Conservation (phyloP, 345 rosid genomes). For the Heritiera littoralis region DNA sequence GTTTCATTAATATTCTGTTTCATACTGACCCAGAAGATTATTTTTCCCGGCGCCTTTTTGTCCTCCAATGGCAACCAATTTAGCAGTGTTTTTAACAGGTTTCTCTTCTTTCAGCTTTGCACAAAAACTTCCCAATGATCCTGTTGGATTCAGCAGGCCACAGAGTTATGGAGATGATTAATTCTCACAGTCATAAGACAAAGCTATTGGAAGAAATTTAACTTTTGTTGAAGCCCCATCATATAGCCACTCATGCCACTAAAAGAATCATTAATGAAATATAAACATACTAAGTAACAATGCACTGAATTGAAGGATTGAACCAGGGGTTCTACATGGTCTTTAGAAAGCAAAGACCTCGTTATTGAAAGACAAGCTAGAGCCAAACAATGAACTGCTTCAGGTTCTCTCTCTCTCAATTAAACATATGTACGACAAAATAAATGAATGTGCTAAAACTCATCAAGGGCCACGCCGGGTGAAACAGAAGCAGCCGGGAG, state of each 20-base stretch:
- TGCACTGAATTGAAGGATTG: slow-evolving; percentile 7
- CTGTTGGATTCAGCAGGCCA: neutral
- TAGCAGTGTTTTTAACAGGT: neutral
- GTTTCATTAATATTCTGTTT: neutral
- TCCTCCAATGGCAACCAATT: neutral
- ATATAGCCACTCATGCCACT: neutral
- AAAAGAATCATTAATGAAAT: slow-evolving; percentile 12
- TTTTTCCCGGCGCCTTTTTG: neutral
- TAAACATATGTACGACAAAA: neutral
- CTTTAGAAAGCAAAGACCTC: neutral
- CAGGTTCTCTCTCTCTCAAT: neutral
- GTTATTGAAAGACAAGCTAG: neutral
- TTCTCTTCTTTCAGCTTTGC: neutral
- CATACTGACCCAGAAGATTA: neutral
- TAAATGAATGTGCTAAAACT: neutral
- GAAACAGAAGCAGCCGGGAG: slow-evolving; percentile 64
- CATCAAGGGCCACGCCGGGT: slow-evolving; percentile 67
- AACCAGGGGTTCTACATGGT: neutral
- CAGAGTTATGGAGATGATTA: neutral
- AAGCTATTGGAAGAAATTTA: neutral
- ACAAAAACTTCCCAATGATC: neutral
- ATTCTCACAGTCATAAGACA: neutral
- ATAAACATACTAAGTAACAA: neutral
- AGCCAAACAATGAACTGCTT: neutral
- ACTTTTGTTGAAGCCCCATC: neutral